Evolutionary conservation across 1,139 yeast species (phyloP).

Genomic region (Groenewaldozyma auringiensis): DNA sequence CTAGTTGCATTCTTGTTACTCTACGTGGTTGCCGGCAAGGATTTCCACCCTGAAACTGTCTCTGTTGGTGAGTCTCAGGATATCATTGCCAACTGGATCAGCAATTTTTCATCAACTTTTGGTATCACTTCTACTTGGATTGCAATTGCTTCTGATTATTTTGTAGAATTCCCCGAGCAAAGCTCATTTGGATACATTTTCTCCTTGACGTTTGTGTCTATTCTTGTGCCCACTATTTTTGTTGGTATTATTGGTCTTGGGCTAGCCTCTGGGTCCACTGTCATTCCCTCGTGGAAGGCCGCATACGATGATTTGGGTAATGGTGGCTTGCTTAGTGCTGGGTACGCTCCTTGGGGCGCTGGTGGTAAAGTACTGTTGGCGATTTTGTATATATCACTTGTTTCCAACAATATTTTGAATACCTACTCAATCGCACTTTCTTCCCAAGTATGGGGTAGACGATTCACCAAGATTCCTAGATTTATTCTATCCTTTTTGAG

Average conservation of each 20-base stretch:
- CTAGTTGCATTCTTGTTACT: constrained; percentile 58
- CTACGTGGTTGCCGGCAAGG: constrained; percentile 57
- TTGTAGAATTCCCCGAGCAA: constrained; percentile 70
- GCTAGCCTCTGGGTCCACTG: constrained; percentile 61
- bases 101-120: constrained; percentile 66
- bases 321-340: constrained; percentile 68
- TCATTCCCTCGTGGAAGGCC: constrained; percentile 48
- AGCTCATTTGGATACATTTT: constrained; percentile 54
- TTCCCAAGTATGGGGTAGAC: constrained; percentile 59
- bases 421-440: constrained; percentile 81
- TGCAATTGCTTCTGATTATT: constrained; percentile 78
- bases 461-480: constrained; percentile 62
- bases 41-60: constrained; percentile 38
- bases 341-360: constrained; percentile 69
- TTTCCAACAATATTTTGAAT: constrained; percentile 74
- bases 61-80: constrained; percentile 37
- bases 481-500: constrained; percentile 68
- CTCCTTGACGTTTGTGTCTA: constrained; percentile 58
- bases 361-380: constrained; percentile 71
- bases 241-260: constrained; percentile 69
- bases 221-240: constrained; percentile 64
- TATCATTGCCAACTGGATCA: constrained; percentile 58
- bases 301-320: constrained; percentile 57
- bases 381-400: constrained; percentile 60
- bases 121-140: constrained; percentile 91